A percentile compares a stretch with the other conserved stretches of the same genome.
These are phyloP conservation scores for Penicillium longicatenatum DNA, from an alignment of 495 filamentous ascomycete genomes.

Conservation along the genomic window DNA sequence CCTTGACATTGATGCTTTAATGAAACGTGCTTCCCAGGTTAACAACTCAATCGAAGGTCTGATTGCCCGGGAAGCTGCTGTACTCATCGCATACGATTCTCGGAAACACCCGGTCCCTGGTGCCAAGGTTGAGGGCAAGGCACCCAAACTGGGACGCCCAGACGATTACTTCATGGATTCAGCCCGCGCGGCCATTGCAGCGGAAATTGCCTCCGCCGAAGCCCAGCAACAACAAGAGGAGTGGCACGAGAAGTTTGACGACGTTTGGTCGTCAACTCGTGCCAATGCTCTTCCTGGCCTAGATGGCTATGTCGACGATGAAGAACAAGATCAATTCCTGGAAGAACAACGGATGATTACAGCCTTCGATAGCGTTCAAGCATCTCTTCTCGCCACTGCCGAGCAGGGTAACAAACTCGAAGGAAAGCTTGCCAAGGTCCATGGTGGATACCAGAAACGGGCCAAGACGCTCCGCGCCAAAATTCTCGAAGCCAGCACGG, in stretches of 20 bases:
- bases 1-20: constrained; percentile 69
- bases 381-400: constrained; percentile 68
- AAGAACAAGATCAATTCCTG: constrained; percentile 44
- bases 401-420: constrained; percentile 82
- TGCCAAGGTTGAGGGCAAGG: constrained; percentile 61
- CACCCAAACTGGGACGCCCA: constrained; percentile 61
- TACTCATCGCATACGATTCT: constrained; percentile 81
- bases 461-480: constrained; percentile 79
- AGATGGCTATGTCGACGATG: constrained; percentile 72
- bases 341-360: constrained; percentile 52
- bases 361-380: constrained; percentile 60
- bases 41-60: constrained; percentile 57
- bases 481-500: constrained; percentile 75
- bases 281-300: constrained; percentile 69
- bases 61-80: constrained; percentile 74
- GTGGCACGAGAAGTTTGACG: constrained; percentile 59
- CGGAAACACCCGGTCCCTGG: constrained; percentile 69
- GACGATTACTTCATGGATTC: constrained; percentile 71
- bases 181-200: constrained; percentile 73
- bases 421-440: constrained; percentile 86
- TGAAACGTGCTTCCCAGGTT: constrained; percentile 58
- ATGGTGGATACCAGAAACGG: constrained; percentile 89
- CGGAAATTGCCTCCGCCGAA: constrained; percentile 59
- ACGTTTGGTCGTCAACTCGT: constrained; percentile 67
- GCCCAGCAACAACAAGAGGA: constrained; percentile 51